Conservation (phyloP, 208 protist genomes). For the Balamuthia mandrillaris region DNA sequence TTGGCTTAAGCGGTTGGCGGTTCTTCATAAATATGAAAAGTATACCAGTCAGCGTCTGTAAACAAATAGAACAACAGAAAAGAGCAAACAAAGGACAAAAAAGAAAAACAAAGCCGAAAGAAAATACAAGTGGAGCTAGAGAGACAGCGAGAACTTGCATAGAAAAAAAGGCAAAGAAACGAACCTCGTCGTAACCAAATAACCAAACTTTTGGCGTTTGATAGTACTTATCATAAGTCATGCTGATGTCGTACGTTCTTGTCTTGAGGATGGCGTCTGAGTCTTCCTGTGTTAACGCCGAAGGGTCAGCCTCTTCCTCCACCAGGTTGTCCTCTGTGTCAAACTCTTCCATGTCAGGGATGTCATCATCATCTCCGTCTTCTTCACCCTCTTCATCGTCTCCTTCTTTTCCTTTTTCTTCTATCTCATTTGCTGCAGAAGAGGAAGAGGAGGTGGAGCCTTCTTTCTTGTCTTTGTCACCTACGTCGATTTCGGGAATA, state of each 20-base stretch:
- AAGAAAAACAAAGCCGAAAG: not conserved
- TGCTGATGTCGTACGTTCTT: constrained; percentile 91
- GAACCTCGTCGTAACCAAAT: constrained; percentile 85
- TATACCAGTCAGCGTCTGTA: not conserved
- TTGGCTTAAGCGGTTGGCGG: constrained; percentile 72
- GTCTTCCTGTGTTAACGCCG: not conserved
- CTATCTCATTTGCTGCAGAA: not conserved
- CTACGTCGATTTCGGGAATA: not conserved
- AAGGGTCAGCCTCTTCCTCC: constrained; percentile 59
- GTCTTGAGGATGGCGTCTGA: constrained; percentile 64
- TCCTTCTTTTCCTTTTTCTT: not conserved
- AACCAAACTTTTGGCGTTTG: constrained; percentile 92
- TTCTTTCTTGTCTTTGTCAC: not conserved
- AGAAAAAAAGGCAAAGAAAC: not conserved
- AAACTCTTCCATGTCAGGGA: constrained; percentile 72
- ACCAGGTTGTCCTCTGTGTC: constrained; percentile 50
- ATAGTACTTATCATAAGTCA: constrained; percentile 96
- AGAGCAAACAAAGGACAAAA: not conserved
- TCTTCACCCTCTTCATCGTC: not conserved
- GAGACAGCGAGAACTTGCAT: not conserved
- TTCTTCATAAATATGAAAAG: constrained; percentile 40
- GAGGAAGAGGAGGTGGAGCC: not conserved
- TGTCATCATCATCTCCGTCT: constrained; percentile 59
- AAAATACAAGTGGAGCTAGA: not conserved
- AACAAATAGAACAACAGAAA: not conserved